Evolutionary conservation across 2,329 filamentous ascomycete species (phyloP).

Genomic region (Cordyceps javanica): DNA sequence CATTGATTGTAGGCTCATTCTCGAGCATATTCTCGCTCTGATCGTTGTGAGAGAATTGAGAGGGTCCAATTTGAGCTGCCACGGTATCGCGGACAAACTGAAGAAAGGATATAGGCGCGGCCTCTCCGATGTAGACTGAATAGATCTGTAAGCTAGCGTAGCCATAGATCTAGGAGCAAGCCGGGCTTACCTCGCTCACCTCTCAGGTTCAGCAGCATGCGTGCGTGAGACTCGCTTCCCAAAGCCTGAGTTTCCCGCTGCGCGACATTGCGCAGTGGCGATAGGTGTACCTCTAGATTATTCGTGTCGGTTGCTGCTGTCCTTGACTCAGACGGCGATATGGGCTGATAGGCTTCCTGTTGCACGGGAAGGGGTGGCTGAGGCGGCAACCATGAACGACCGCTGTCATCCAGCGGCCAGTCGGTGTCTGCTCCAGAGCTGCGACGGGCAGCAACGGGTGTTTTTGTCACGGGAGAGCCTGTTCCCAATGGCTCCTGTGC

Average conservation of each 20-base stretch:
- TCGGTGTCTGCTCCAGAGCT: background rate
- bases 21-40: slow-evolving; percentile 49
- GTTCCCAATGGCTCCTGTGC: background rate
- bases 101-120: slow-evolving; percentile 48
- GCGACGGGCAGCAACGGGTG: background rate
- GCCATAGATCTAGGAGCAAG: background rate
- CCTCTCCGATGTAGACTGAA: slow-evolving; percentile 45
- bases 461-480: background rate
- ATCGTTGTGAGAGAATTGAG: slow-evolving; percentile 45
- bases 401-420: background rate
- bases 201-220: slow-evolving; percentile 40
- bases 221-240: slow-evolving; percentile 14
- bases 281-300: background rate
- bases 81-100: slow-evolving; percentile 43
- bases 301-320: slow-evolving; percentile 1
- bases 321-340: slow-evolving; percentile 15
- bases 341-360: slow-evolving; percentile 7
- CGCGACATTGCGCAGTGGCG: background rate
- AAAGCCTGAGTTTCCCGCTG: background rate
- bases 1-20: slow-evolving; percentile 24
- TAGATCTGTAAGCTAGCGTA: background rate
- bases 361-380: background rate
- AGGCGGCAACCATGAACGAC: background rate
- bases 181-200: slow-evolving; percentile 35
- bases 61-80: slow-evolving; percentile 46